These are phyloP conservation scores for Fraxinus paxiana DNA, from an alignment of 305 asterid species.

Conservation along the genomic window DNA sequence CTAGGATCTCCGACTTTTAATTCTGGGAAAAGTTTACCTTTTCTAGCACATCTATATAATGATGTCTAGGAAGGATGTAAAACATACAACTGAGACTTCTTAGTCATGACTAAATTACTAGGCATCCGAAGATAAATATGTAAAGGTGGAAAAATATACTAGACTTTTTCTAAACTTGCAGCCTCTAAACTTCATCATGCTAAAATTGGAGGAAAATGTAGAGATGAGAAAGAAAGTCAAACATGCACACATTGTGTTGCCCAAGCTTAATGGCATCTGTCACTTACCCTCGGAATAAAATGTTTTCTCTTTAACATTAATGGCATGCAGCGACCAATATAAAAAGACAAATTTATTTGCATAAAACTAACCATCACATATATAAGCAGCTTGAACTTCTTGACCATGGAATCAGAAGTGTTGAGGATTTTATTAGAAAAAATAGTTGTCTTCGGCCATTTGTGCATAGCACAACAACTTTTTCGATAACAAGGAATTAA, in stretches of 20 bases:
- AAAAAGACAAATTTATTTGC: not conserved
- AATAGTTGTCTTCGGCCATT: not conserved
- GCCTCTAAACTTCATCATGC: not conserved
- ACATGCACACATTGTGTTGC: not conserved
- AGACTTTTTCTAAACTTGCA: not conserved
- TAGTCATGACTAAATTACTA: not conserved
- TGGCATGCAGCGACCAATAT: not conserved
- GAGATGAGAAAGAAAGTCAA: not conserved
- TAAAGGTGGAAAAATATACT: not conserved
- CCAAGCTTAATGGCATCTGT: not conserved
- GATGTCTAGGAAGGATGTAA: not conserved
- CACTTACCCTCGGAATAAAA: not conserved
- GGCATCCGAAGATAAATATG: not conserved
- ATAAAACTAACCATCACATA: not conserved
- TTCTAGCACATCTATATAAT: not conserved
- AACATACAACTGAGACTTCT: not conserved
- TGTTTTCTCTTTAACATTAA: not conserved
- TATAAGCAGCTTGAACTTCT: not conserved
- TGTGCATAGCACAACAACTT: not conserved
- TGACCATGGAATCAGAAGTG: not conserved
- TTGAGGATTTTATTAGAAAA: not conserved
- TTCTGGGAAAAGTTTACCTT: not conserved
- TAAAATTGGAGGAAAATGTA: not conserved
- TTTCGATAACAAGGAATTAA: not conserved
- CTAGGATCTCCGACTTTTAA: not conserved